Conservation (phyloP, 164 flowering plant genomes). For the Stephania yunnanensis region DNA sequence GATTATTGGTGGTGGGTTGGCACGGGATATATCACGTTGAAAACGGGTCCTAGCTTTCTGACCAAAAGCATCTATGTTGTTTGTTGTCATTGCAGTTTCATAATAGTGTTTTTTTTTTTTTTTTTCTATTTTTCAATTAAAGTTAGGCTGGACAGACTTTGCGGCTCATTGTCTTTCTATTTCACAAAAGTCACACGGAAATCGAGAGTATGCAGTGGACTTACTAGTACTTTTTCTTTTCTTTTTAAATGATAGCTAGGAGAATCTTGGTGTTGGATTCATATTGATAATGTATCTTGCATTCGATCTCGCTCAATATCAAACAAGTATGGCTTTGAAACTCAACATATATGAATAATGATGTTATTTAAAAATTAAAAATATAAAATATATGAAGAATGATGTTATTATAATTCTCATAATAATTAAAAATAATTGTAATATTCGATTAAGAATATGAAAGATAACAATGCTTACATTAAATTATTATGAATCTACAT, state of each 20-base stretch:
- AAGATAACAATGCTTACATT: too few relatives aligned
- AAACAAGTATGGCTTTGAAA: too few relatives aligned
- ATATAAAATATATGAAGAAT: too few relatives aligned
- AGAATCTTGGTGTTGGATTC: background rate
- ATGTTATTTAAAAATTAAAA: too few relatives aligned
- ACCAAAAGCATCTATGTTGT: background rate
- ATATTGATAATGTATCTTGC: background rate
- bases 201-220: background rate
- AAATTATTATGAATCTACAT: too few relatives aligned
- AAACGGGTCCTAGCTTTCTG: background rate
- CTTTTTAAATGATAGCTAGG: background rate
- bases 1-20: background rate
- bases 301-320: background rate
- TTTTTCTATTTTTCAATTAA: too few relatives aligned
- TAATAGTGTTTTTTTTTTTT: background rate
- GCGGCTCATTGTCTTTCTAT: background rate
- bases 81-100: background rate
- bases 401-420: too few relatives aligned
- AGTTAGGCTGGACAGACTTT: background rate
- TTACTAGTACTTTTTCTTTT: too few relatives aligned
- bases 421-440: too few relatives aligned
- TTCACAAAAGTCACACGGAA: background rate
- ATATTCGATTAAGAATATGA: too few relatives aligned
- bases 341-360: too few relatives aligned
- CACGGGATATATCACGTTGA: background rate